Percentiles rank a stretch among this genome's conserved stretches.
Evolutionary conservation across 2,329 filamentous ascomycete genomes (phyloP).

Genomic region (Penicillium sp.): DNA sequence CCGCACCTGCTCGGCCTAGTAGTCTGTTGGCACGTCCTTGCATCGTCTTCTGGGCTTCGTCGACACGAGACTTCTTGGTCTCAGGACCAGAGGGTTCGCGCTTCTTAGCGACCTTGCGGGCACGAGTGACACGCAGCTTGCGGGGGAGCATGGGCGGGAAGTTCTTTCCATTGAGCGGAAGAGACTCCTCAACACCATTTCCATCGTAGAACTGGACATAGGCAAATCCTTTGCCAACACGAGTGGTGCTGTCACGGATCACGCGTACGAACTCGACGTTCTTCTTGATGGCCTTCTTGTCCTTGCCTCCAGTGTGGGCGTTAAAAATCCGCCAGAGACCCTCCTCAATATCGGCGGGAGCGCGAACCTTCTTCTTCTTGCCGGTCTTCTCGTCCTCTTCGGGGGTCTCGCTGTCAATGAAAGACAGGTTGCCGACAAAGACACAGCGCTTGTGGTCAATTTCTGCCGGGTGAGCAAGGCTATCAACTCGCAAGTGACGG

Average conservation of each 20-base stretch:
- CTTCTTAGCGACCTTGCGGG: conserved; percentile 65
- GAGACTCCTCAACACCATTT: conserved; percentile 86
- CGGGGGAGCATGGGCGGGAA: conserved; percentile 94
- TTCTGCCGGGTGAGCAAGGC: conserved; percentile 79
- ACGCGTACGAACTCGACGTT: conserved; percentile 92
- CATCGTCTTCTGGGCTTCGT: conserved; percentile 36
- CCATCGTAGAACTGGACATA: conserved; percentile 95
- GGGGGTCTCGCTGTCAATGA: conserved; percentile 86
- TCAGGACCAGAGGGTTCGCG: conserved; percentile 18
- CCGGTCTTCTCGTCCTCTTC: conserved; percentile 58
- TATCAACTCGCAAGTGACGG: conserved; percentile 87
- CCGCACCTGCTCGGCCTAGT: conserved; percentile 41
- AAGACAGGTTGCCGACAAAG: conserved; percentile 94
- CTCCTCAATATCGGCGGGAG: conserved; percentile 85
- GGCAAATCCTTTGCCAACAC: conserved; percentile 94
- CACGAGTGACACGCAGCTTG: conserved; percentile 78
- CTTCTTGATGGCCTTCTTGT: conserved; percentile 57
- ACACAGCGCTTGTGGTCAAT: conserved; percentile 86
- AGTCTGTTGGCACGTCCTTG: conserved; percentile 42
- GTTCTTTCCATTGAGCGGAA: conserved; percentile 85
- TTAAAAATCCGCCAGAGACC: conserved; percentile 57
- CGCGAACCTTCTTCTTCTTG: conserved; percentile 70
- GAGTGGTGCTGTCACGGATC: conserved; percentile 81
- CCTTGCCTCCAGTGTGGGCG: conserved; percentile 33
- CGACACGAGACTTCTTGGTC: conserved; percentile 24